These are phyloP conservation scores for Podaxis sp. DNA, from an alignment of 768 basidiomycete genomes.

Conservation along the genomic window DNA sequence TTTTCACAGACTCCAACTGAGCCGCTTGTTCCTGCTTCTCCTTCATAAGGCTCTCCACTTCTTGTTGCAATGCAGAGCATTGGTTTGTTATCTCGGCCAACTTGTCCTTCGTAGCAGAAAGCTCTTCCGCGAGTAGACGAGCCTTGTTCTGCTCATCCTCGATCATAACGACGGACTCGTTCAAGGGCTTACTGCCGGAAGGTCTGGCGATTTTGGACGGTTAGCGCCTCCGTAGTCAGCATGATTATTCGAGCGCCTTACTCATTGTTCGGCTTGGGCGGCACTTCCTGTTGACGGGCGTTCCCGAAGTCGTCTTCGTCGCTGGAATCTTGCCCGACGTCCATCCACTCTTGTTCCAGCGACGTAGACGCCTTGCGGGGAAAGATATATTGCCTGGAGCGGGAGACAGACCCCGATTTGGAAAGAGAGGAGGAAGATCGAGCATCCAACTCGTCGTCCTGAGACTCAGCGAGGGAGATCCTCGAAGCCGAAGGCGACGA, in stretches of 20 bases:
- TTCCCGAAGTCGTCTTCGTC: conserved; percentile 8
- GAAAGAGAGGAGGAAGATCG: not conserved
- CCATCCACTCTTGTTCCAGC: conserved; percentile 15
- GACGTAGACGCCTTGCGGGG: conserved; percentile 6
- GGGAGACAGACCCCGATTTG: not conserved
- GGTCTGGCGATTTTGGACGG: not conserved
- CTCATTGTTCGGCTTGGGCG: not conserved
- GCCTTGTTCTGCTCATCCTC: conserved; percentile 1
- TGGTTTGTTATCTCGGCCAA: not conserved
- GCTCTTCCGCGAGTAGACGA: conserved; percentile 1
- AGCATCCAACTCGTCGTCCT: not conserved
- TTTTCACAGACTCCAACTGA: not conserved
- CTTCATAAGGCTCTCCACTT: not conserved
- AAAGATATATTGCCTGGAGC: not conserved
- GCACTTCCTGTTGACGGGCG: not conserved
- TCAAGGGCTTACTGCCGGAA: not conserved
- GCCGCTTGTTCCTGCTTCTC: not conserved
- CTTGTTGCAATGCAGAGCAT: not conserved
- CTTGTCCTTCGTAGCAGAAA: not conserved
- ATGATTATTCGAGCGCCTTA: not conserved
- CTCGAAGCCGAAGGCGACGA: not conserved
- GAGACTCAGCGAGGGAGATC: not conserved
- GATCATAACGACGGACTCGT: conserved; percentile 4
- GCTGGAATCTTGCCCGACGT: conserved; percentile 12
- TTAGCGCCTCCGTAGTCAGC: not conserved